A percentile compares a stretch with the other conserved stretches of the same genome.
These are phyloP conservation scores for Globisporangium nagaii DNA, from an alignment of 352 stramenopile species.

Conservation along the genomic window DNA sequence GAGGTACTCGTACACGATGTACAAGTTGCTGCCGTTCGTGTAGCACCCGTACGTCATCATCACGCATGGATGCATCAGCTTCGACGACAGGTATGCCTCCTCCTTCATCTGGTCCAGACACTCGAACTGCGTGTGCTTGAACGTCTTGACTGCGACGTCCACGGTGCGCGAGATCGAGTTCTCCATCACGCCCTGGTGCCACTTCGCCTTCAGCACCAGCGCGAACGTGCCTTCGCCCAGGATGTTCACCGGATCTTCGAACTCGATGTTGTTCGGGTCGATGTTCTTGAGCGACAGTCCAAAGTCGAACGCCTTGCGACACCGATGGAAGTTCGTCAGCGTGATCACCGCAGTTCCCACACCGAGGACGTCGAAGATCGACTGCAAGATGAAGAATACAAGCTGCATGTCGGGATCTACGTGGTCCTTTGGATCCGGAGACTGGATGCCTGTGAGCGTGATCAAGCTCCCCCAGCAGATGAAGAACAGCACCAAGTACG, in stretches of 20 bases:
- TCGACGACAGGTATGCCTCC: constrained; percentile 74
- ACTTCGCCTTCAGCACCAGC: constrained; percentile 68
- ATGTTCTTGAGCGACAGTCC: constrained; percentile 76
- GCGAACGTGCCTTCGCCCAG: constrained; percentile 79
- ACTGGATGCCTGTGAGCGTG: constrained; percentile 45
- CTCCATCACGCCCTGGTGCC: constrained; percentile 49
- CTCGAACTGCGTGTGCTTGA: constrained; percentile 73
- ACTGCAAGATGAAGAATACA: constrained; percentile 48
- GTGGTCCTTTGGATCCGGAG: constrained; percentile 15
- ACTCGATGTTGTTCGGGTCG: constrained; percentile 68
- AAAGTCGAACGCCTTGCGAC: constrained; percentile 71
- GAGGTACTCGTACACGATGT: constrained; percentile 81
- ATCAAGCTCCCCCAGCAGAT: constrained; percentile 74
- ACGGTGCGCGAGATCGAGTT: constrained; percentile 39
- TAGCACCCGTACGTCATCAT: constrained; percentile 86
- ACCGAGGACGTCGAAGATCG: constrained; percentile 62
- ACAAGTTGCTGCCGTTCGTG: constrained; percentile 71
- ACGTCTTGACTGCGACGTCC: constrained; percentile 77
- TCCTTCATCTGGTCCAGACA: constrained; percentile 78
- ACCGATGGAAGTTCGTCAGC: constrained; percentile 70
- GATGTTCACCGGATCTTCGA: constrained; percentile 72
- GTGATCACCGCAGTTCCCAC: constrained; percentile 64
- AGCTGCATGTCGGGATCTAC: constrained; percentile 16
- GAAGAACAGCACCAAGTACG: constrained; percentile 65
- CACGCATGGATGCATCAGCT: constrained; percentile 70